A percentile compares a stretch with the other conserved stretches of the same genome.
Evolutionary conservation across 306 rosid species (phyloP).

Genomic region (Lagenaria siceraria): DNA sequence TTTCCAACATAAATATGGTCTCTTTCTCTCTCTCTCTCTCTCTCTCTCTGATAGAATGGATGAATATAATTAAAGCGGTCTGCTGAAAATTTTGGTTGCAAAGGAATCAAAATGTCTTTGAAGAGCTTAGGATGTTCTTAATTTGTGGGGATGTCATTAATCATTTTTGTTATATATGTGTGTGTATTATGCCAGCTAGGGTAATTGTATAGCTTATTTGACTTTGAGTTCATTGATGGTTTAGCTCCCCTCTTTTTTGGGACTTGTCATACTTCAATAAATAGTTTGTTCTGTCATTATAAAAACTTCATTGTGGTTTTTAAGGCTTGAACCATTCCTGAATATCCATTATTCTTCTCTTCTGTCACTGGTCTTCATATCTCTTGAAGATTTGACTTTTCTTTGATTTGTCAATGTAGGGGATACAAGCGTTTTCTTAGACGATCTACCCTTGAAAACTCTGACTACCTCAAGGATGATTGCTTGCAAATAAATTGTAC

Average conservation of each 20-base stretch:
- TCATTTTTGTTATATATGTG: background rate
- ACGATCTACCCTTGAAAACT: slow-evolving; percentile 48
- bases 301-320: background rate
- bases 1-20: too few species aligned
- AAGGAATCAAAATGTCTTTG: background rate
- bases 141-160: background rate
- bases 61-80: background rate
- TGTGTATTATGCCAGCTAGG: background rate
- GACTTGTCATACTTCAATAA: background rate
- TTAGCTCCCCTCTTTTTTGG: background rate
- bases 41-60: background rate
- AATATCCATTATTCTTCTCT: background rate
- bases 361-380: background rate
- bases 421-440: slow-evolving; percentile 86
- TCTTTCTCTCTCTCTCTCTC: background rate
- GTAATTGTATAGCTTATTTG: background rate
- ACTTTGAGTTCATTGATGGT: background rate
- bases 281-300: background rate
- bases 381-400: background rate
- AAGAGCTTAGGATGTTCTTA: background rate
- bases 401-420: slow-evolving; percentile 27
- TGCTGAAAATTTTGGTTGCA: background rate
- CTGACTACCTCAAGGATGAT: slow-evolving; percentile 80
- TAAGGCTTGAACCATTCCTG: background rate
- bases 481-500: slow-evolving; percentile 81